Percentiles rank a stretch among this genome's conserved stretches.
These are phyloP conservation scores for Cladosporium sp. DNA, from an alignment of 2,329 filamentous ascomycete species.

Conservation along the genomic window DNA sequence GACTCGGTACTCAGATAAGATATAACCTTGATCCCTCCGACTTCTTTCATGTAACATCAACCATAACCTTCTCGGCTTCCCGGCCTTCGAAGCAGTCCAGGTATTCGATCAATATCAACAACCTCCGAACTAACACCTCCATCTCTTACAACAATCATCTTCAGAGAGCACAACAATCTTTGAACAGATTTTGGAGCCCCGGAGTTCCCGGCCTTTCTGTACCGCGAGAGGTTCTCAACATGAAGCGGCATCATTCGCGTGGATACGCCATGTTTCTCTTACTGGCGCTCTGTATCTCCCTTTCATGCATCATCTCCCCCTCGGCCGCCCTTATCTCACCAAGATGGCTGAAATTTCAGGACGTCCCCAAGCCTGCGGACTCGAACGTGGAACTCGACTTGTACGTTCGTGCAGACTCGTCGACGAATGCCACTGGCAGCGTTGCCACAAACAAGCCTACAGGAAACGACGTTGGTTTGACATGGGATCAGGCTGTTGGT, in stretches of 20 bases:
- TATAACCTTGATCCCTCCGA: neutral
- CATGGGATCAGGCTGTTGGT: conserved; percentile 5
- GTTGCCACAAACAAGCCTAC: neutral
- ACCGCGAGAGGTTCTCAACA: neutral
- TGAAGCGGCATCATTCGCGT: neutral
- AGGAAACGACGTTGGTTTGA: neutral
- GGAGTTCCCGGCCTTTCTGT: neutral
- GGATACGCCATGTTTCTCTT: neutral
- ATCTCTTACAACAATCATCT: neutral
- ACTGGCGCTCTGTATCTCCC: neutral
- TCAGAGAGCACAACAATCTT: neutral
- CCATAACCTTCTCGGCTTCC: neutral
- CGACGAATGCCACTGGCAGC: neutral
- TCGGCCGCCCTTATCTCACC: neutral
- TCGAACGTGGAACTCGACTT: neutral
- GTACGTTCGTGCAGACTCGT: neutral
- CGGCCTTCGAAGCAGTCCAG: neutral
- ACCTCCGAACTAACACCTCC: neutral
- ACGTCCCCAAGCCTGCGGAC: neutral
- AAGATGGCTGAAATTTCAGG: neutral
- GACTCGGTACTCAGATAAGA: neutral
- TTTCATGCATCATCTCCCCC: neutral
- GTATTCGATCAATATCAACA: neutral
- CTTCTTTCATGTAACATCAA: neutral
- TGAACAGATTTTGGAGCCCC: neutral